Conservation (phyloP, 768 basidiomycete species). For the Suillus fuscotomentosus region DNA sequence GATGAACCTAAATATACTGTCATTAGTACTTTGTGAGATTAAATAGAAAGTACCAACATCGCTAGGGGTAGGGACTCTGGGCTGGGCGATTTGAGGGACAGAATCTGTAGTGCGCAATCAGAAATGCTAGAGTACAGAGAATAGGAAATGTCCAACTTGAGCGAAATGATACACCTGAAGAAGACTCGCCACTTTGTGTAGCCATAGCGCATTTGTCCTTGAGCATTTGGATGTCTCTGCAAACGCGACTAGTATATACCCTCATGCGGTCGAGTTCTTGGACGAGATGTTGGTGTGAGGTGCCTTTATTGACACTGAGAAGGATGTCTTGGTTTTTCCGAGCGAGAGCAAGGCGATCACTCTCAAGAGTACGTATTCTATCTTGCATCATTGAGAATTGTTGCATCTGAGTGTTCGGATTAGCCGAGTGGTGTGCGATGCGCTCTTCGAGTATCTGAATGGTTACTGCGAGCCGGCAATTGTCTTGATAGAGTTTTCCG, state of each 20-base stretch:
- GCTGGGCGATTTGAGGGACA: not conserved
- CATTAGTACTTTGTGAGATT: not conserved
- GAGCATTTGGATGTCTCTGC: constrained; percentile 20
- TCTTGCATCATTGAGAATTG: constrained; percentile 25
- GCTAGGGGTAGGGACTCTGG: not conserved
- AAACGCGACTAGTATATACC: constrained; percentile 9
- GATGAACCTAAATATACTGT: not conserved
- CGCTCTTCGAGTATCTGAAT: constrained; percentile 32
- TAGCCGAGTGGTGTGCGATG: constrained; percentile 18
- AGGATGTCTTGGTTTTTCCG: constrained; percentile 27
- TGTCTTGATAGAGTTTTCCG: constrained; percentile 38
- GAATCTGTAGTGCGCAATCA: not conserved
- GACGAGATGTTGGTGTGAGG: constrained; percentile 16
- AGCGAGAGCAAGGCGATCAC: constrained; percentile 13
- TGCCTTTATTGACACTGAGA: constrained; percentile 9
- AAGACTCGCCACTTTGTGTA: not conserved
- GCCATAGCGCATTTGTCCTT: constrained; percentile 17
- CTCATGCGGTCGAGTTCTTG: constrained; percentile 15
- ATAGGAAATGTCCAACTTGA: not conserved
- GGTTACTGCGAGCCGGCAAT: constrained; percentile 27
- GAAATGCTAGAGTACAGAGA: not conserved
- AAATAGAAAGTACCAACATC: not conserved
- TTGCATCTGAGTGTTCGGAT: constrained; percentile 15
- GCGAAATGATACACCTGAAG: not conserved
- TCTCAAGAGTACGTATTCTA: constrained; percentile 22